Conservation (phyloP, 1,284 basidiomycete genomes). For the Wallemia hederae region DNA sequence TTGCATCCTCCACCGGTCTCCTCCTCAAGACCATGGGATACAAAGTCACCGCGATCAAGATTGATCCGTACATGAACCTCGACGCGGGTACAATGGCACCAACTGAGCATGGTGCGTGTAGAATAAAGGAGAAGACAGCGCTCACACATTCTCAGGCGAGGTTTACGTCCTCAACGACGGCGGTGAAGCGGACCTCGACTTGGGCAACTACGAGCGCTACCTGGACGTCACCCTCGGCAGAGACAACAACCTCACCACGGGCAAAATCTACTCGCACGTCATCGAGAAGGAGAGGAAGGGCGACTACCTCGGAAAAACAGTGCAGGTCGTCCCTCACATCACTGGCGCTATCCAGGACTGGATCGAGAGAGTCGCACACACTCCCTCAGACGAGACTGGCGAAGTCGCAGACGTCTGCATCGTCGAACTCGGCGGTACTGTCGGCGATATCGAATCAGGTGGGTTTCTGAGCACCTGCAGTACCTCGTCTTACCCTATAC, state of each 20-base stretch:
- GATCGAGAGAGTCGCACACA: constrained; percentile 79
- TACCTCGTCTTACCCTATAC: neutral
- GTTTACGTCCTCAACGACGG: constrained; percentile 97
- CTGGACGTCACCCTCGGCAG: constrained; percentile 73
- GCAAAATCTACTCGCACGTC: constrained; percentile 88
- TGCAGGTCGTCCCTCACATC: constrained; percentile 86
- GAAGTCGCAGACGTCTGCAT: constrained; percentile 91
- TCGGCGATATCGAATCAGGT: constrained; percentile 68
- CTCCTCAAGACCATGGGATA: constrained; percentile 82
- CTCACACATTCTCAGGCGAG: constrained; percentile 31
- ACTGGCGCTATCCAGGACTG: constrained; percentile 96
- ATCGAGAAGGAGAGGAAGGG: constrained; percentile 92
- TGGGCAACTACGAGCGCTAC: constrained; percentile 97
- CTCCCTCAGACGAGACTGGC: constrained; percentile 79
- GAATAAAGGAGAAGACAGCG: neutral
- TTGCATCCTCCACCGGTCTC: constrained; percentile 84
- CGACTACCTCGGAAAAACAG: constrained; percentile 93
- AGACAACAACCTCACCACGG: constrained; percentile 96
- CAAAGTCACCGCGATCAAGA: constrained; percentile 96
- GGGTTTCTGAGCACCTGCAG: neutral
- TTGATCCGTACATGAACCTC: constrained; percentile 99
- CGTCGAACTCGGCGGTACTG: constrained; percentile 88
- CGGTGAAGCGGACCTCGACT: constrained; percentile 87
- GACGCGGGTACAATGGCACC: constrained; percentile 98
- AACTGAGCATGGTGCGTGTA: constrained; percentile 64